These are phyloP conservation scores for Zychaea mexicana DNA, from an alignment of 371 early-diverging fungal species.

Conservation along the genomic window DNA sequence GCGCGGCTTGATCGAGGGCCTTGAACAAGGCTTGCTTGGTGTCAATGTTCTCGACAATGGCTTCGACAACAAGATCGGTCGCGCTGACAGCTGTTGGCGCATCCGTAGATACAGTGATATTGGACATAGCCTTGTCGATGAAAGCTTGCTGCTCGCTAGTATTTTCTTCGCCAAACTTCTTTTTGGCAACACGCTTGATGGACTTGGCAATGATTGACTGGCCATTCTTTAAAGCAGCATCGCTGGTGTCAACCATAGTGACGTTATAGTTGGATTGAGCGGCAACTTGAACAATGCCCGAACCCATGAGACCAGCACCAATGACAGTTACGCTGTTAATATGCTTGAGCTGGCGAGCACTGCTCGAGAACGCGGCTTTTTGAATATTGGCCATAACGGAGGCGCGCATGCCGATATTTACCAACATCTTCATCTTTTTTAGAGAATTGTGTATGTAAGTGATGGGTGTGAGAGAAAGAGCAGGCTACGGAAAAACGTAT, in stretches of 20 bases:
- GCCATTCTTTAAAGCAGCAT: conserved; percentile 76
- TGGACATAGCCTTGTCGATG: conserved; percentile 64
- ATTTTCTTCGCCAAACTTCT: conserved; percentile 78
- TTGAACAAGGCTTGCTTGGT: conserved; percentile 84
- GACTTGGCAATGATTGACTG: conserved; percentile 77
- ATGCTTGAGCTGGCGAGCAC: conserved; percentile 26
- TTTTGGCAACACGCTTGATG: conserved; percentile 87
- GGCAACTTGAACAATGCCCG: conserved; percentile 94
- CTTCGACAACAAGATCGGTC: conserved; percentile 88
- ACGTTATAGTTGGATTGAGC: conserved; percentile 83
- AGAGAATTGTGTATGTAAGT: not conserved
- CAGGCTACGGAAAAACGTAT: not conserved
- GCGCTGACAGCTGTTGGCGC: conserved; percentile 52
- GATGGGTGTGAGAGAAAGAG: not conserved
- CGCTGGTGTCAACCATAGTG: conserved; percentile 85
- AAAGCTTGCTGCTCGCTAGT: conserved; percentile 58
- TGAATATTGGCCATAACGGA: conserved; percentile 34
- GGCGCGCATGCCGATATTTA: conserved; percentile 28
- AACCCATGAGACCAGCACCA: conserved; percentile 93
- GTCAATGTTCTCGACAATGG: conserved; percentile 92
- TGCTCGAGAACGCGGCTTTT: conserved; percentile 21
- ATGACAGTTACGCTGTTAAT: conserved; percentile 71
- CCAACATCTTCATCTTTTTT: not conserved
- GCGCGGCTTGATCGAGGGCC: conserved; percentile 72
- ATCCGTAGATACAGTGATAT: conserved; percentile 69